Evolutionary conservation across 1,284 basidiomycete species (phyloP).

Genomic region (Trametes sp.): DNA sequence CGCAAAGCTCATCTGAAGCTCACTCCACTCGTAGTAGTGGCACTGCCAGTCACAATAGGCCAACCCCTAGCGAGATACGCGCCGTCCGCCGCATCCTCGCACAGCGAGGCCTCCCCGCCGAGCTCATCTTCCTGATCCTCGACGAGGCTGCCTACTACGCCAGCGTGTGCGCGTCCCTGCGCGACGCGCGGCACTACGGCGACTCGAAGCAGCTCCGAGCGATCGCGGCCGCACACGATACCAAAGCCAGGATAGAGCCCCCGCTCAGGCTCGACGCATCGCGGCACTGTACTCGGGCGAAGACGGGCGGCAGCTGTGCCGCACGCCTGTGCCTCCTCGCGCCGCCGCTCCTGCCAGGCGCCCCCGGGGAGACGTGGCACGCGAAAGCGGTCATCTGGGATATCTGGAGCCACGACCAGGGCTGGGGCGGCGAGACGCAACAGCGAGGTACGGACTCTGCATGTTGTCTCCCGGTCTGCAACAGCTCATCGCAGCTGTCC

Average conservation of each 20-base stretch:
- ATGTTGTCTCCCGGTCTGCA: not conserved
- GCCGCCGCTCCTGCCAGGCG: constrained; percentile 5
- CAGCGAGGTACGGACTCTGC: not conserved
- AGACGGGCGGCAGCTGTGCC: not conserved
- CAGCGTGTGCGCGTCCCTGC: not conserved
- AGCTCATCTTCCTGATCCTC: constrained; percentile 22
- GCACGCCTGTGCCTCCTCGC: constrained; percentile 16
- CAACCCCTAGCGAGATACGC: constrained; percentile 3
- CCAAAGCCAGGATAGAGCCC: not conserved
- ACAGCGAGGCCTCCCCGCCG: constrained; percentile 15
- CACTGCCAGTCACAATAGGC: too few relatives aligned
- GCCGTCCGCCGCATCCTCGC: constrained; percentile 19
- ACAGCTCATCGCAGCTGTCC: too few relatives aligned
- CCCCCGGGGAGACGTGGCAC: constrained; percentile 11
- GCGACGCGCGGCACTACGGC: not conserved
- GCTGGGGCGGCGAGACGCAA: constrained; percentile 18
- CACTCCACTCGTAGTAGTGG: too few relatives aligned
- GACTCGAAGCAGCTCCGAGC: too few relatives aligned
- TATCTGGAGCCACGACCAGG: constrained; percentile 24
- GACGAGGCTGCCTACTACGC: constrained; percentile 19
- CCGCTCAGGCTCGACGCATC: not conserved
- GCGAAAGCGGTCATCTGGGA: constrained; percentile 17
- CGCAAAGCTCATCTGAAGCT: too few relatives aligned
- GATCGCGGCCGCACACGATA: not conserved
- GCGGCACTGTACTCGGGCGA: not conserved